A percentile compares a stretch with the other conserved stretches of the same genome.
Conservation (phyloP, 805 yeast species). For the Aciculoconidium aculeatum region DNA sequence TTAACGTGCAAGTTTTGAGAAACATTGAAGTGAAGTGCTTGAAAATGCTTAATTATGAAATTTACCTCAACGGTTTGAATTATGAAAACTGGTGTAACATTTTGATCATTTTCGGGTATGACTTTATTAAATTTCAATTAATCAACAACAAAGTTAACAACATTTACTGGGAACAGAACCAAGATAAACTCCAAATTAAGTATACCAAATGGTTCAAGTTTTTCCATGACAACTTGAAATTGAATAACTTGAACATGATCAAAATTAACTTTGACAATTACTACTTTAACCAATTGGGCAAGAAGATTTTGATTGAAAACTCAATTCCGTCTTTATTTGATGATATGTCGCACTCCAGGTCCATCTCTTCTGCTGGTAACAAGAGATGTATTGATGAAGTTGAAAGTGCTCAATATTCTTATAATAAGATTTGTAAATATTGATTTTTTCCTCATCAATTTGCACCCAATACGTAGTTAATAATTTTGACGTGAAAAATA, state of each 20-base stretch:
- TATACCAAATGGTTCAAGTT: slow-evolving; percentile 25
- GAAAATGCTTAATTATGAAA: slow-evolving; percentile 47
- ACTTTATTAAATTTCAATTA: slow-evolving; percentile 32
- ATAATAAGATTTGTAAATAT: slow-evolving; percentile 3
- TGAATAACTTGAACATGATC: slow-evolving; percentile 17
- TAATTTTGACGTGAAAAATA: too few relatives aligned
- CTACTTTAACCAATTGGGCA: slow-evolving; percentile 25
- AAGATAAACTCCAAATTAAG: slow-evolving; percentile 14
- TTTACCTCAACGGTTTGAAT: slow-evolving; percentile 44
- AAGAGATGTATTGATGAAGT: slow-evolving; percentile 9
- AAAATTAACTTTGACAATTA: slow-evolving; percentile 23
- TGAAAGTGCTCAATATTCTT: slow-evolving; percentile 1
- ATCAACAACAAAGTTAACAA: slow-evolving; percentile 15
- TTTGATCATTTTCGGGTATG: slow-evolving; percentile 37
- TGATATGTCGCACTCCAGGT: neutral
- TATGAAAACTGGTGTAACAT: slow-evolving; percentile 46
- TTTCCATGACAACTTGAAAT: slow-evolving; percentile 16
- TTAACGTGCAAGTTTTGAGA: slow-evolving; percentile 44
- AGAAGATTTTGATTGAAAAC: slow-evolving; percentile 20
- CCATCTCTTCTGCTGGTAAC: slow-evolving; percentile 2
- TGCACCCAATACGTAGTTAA: too few relatives aligned
- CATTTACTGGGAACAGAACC: slow-evolving; percentile 21
- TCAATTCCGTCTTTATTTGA: slow-evolving; percentile 6
- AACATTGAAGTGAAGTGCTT: slow-evolving; percentile 50
- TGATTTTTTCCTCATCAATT: too few relatives aligned